These are phyloP conservation scores for Ganoderma sp. DNA, from an alignment of 1,284 basidiomycete species.

Conservation along the genomic window DNA sequence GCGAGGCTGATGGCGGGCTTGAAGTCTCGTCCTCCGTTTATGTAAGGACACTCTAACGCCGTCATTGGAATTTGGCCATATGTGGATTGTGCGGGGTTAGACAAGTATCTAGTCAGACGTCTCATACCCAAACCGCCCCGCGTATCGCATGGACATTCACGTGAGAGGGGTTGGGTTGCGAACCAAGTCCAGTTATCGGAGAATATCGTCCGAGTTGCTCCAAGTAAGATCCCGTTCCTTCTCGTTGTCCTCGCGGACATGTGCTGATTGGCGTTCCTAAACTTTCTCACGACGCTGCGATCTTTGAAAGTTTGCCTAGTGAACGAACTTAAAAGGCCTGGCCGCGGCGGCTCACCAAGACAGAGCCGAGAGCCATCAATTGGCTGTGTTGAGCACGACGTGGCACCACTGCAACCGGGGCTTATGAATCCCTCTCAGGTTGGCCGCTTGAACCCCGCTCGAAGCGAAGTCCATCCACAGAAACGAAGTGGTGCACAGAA, in stretches of 20 bases:
- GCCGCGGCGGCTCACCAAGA: neutral
- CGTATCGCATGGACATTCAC: too few relatives aligned
- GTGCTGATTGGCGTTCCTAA: too few relatives aligned
- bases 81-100: neutral
- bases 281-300: neutral
- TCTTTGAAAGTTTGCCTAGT: neutral
- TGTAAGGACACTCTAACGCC: neutral
- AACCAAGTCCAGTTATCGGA: neutral
- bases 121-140: too few relatives aligned
- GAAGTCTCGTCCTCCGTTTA: neutral
- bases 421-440: neutral
- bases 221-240: neutral
- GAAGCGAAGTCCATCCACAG: neutral
- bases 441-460: neutral
- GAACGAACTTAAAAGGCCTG: neutral
- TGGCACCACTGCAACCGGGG: neutral
- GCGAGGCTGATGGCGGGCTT: neutral
- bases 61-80: too few relatives aligned
- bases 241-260: neutral
- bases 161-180: too few relatives aligned
- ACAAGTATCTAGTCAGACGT: too few relatives aligned
- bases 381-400: neutral
- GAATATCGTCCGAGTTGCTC: too few relatives aligned
- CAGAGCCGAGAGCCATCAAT: neutral
- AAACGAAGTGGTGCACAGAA: neutral